A percentile compares a stretch with the other conserved stretches of the same genome.
These are phyloP conservation scores for Dactylellina cionopaga DNA, from an alignment of 2,329 filamentous ascomycete species.

Conservation along the genomic window DNA sequence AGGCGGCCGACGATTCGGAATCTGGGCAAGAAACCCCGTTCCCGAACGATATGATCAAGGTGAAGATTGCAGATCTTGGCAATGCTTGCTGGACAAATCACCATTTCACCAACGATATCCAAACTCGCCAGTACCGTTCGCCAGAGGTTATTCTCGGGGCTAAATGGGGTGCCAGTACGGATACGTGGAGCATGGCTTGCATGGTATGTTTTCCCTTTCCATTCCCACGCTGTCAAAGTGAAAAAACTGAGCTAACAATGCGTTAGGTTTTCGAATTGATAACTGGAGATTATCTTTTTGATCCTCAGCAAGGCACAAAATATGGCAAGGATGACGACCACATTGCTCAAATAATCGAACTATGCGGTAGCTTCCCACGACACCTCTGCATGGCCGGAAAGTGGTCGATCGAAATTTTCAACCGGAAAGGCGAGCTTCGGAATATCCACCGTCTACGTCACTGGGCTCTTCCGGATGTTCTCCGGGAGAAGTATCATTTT, in stretches of 20 bases:
- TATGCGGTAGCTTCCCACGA: conserved; percentile 92
- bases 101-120: conserved; percentile 99
- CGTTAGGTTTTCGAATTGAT: conserved; percentile 92
- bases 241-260: not conserved
- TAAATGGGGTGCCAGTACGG: conserved; percentile 99
- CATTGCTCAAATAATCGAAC: conserved; percentile 97
- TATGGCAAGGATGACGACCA: conserved; percentile 99
- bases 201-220: conserved; percentile 74
- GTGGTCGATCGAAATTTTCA: conserved; percentile 99
- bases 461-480: conserved; percentile 92
- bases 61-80: conserved; percentile 97
- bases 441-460: conserved; percentile 97
- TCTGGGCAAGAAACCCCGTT: conserved; percentile 59
- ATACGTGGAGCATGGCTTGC: conserved; percentile 99
- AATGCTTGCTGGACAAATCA: conserved; percentile 99
- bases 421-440: conserved; percentile 92
- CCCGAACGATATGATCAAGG: conserved; percentile 81
- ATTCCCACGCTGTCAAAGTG: not conserved
- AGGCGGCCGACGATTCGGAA: conserved; percentile 72
- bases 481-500: conserved; percentile 97
- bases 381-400: conserved; percentile 90
- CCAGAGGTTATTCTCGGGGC: conserved; percentile 95
- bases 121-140: conserved; percentile 95
- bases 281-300: conserved; percentile 97
- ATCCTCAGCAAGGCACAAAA: conserved; percentile 97